Conservation (phyloP, 2,329 filamentous ascomycete genomes). For the Tolypocladium ovalisporum region DNA sequence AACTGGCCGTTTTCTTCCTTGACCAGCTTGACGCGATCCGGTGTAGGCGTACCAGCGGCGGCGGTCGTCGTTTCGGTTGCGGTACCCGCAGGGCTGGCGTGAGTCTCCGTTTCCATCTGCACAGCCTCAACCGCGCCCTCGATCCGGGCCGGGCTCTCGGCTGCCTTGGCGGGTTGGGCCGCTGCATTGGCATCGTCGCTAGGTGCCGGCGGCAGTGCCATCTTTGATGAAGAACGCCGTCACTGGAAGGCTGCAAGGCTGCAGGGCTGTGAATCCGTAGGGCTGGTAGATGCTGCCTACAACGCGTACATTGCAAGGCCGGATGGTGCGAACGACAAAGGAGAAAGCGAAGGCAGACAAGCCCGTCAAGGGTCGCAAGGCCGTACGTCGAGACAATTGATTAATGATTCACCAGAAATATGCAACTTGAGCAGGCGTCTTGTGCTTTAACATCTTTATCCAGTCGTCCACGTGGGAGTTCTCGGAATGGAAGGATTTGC, state of each 20-base stretch:
- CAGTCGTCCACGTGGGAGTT: neutral
- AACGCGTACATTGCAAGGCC: neutral
- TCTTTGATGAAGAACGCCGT: neutral
- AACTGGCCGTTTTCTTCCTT: conserved; percentile 3
- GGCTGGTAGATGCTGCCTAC: neutral
- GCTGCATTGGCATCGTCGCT: neutral
- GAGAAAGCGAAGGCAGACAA: no score
- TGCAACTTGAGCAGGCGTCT: neutral
- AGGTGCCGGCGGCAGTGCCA: neutral
- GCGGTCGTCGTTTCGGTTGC: neutral
- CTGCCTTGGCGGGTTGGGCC: neutral
- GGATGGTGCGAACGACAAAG: neutral
- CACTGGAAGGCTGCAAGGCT: neutral
- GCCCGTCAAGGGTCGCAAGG: neutral
- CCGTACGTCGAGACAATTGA: neutral
- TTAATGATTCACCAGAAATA: neutral
- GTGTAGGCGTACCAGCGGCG: neutral
- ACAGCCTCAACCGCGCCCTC: neutral
- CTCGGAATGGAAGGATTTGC: neutral
- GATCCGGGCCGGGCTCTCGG: neutral
- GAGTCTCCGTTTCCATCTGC: neutral
- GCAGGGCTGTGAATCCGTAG: neutral
- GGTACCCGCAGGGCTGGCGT: neutral
- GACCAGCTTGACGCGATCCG: conserved; percentile 1
- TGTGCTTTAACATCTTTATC: neutral